These are phyloP conservation scores for Davidsoniella neocaledoniae DNA, from an alignment of 2,329 filamentous ascomycete species.

Conservation along the genomic window DNA sequence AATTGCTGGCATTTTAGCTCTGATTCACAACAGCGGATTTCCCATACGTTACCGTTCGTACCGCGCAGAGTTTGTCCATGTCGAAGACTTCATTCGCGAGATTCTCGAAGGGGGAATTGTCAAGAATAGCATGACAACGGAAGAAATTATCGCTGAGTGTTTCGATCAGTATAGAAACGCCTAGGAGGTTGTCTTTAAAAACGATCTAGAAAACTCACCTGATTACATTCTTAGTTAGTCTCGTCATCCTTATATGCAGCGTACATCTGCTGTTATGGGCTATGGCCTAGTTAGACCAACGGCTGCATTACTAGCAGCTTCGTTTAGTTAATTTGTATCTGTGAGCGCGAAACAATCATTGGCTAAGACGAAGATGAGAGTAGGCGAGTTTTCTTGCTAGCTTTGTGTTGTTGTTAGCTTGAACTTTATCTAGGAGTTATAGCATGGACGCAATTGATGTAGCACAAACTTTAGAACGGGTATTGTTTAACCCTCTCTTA, in stretches of 20 bases:
- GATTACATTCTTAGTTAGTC: too few species aligned
- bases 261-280: too few species aligned
- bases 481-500: too few species aligned
- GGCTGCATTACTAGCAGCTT: neutral
- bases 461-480: too few species aligned
- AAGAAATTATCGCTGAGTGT: slow-evolving; percentile 31
- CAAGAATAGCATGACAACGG: slow-evolving; percentile 24
- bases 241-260: too few species aligned
- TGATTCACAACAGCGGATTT: slow-evolving; percentile 36
- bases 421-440: too few species aligned
- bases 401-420: too few species aligned
- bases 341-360: too few species aligned
- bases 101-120: slow-evolving; percentile 32
- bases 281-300: too few species aligned
- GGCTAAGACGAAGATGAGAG: too few species aligned
- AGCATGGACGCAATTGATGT: too few species aligned
- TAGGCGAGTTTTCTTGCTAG: too few species aligned
- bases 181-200: slow-evolving; percentile 29
- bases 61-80: slow-evolving; percentile 30
- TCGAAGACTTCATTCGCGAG: slow-evolving; percentile 34
- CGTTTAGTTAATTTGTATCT: neutral
- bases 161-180: slow-evolving; percentile 29
- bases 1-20: slow-evolving; percentile 31
- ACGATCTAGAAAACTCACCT: slow-evolving; percentile 22
- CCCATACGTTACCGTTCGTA: slow-evolving; percentile 34